Evolutionary conservation across 306 rosid species (phyloP).

Genomic region (Lathyrus sativus): DNA sequence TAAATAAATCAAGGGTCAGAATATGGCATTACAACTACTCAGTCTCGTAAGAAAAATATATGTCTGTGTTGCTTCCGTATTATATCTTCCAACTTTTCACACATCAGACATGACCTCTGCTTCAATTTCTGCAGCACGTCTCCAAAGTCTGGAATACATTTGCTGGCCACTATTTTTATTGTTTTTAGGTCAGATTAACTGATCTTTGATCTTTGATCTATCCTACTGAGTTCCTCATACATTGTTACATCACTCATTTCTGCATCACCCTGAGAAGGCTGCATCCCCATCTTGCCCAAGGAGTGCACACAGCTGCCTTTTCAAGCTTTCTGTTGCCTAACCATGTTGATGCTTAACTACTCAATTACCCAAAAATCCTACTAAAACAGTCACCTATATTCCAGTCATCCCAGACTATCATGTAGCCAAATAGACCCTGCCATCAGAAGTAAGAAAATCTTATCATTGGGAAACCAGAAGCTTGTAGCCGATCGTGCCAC

Average conservation of each 20-base stretch:
- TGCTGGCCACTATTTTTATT: background rate
- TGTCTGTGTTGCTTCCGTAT: background rate
- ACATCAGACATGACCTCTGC: background rate
- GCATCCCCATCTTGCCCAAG: background rate
- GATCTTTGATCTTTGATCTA: background rate
- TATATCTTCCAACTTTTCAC: background rate
- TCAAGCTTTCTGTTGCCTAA: background rate
- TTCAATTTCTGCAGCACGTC: background rate
- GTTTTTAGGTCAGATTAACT: background rate
- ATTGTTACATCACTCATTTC: background rate
- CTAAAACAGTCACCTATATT: background rate
- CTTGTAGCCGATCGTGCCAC: background rate
- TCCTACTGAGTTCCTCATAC: background rate
- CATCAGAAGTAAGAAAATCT: background rate
- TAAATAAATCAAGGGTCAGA: background rate
- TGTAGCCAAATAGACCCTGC: background rate
- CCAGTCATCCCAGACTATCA: background rate
- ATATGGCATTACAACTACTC: constrained; percentile 5
- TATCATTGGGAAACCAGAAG: background rate
- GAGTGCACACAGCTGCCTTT: background rate
- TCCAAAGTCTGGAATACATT: background rate
- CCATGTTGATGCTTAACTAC: background rate
- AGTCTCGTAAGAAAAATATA: background rate
- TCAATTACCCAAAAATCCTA: background rate
- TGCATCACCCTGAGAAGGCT: background rate